Conservation (phyloP, 2,329 filamentous ascomycete genomes). For the Exophiala calicioides region DNA sequence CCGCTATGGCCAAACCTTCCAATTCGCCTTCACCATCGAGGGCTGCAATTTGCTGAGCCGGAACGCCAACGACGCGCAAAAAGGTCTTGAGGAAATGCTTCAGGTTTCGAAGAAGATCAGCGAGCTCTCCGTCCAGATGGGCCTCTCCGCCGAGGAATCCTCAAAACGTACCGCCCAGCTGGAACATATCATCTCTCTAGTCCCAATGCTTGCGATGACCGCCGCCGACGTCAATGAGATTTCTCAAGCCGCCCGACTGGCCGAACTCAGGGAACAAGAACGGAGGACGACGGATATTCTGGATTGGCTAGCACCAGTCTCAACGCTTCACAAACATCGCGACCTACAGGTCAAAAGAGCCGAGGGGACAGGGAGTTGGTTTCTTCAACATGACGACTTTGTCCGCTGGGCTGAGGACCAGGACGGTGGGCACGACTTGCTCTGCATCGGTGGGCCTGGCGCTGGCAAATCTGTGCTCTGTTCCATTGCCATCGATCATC, state of each 20-base stretch:
- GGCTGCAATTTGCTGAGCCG: slow-evolving; percentile 26
- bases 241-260: slow-evolving; percentile 22
- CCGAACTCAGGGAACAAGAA: slow-evolving; percentile 29
- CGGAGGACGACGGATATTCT: slow-evolving; percentile 28
- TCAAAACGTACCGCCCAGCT: slow-evolving; percentile 17
- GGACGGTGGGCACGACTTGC: slow-evolving; percentile 19
- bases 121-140: slow-evolving; percentile 20
- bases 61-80: slow-evolving; percentile 22
- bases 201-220: slow-evolving; percentile 25
- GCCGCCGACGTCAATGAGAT: slow-evolving; percentile 26
- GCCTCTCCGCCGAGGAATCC: slow-evolving; percentile 17
- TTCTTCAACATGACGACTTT: slow-evolving; percentile 33
- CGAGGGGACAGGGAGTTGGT: slow-evolving; percentile 38
- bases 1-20: slow-evolving; percentile 27
- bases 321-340: slow-evolving; percentile 26
- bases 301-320: slow-evolving; percentile 29
- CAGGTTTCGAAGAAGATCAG: slow-evolving; percentile 23
- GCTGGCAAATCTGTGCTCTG: slow-evolving; percentile 29
- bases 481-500: slow-evolving; percentile 31
- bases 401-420: slow-evolving; percentile 29
- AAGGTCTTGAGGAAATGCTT: slow-evolving; percentile 24
- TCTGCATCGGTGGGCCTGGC: slow-evolving; percentile 29
- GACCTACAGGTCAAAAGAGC: slow-evolving; percentile 30
- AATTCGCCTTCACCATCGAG: slow-evolving; percentile 28
- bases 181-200: slow-evolving; percentile 23